A percentile compares a stretch with the other conserved stretches of the same genome.
These are phyloP conservation scores for Penicillium crystallinum DNA, from an alignment of 495 filamentous ascomycete species.

Conservation along the genomic window DNA sequence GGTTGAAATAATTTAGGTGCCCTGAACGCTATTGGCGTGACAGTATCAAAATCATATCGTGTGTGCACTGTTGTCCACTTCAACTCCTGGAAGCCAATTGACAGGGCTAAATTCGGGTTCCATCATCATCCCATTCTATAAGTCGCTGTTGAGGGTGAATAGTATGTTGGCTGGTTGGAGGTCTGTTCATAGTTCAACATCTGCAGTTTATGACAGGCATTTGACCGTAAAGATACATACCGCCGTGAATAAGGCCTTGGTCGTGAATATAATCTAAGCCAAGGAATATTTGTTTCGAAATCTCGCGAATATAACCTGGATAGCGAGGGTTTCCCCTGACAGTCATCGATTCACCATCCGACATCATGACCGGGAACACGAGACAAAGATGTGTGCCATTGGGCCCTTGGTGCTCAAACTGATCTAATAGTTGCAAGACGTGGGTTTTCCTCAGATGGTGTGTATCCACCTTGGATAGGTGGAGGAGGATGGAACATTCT, in stretches of 20 bases:
- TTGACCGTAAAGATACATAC: not conserved
- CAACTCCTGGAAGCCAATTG: conserved; percentile 13
- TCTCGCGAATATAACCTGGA: conserved; percentile 1
- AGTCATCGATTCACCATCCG: conserved; percentile 18
- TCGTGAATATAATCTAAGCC: conserved; percentile 5
- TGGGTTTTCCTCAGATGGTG: conserved; percentile 25
- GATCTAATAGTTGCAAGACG: conserved; percentile 36
- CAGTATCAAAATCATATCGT: conserved; percentile 4
- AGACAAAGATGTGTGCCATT: conserved; percentile 47
- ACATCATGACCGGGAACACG: conserved; percentile 31
- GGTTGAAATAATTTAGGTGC: conserved; percentile 17
- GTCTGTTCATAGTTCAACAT: conserved; percentile 5
- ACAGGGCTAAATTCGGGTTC: conserved; percentile 16
- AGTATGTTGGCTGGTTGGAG: conserved; percentile 10
- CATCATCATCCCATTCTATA: not conserved
- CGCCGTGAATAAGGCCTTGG: conserved; percentile 2
- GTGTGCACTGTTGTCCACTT: conserved; percentile 12
- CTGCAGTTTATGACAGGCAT: not conserved
- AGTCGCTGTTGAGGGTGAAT: conserved; percentile 1
- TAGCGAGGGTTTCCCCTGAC: not conserved
- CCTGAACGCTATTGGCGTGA: conserved; percentile 14
- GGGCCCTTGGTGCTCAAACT: conserved; percentile 41
- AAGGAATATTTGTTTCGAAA: conserved; percentile 4
- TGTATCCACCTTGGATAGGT: conserved; percentile 2
- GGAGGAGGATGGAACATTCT: conserved; percentile 17